Conservation (phyloP, 164 flowering plant genomes). For the Annona squamosa region DNA sequence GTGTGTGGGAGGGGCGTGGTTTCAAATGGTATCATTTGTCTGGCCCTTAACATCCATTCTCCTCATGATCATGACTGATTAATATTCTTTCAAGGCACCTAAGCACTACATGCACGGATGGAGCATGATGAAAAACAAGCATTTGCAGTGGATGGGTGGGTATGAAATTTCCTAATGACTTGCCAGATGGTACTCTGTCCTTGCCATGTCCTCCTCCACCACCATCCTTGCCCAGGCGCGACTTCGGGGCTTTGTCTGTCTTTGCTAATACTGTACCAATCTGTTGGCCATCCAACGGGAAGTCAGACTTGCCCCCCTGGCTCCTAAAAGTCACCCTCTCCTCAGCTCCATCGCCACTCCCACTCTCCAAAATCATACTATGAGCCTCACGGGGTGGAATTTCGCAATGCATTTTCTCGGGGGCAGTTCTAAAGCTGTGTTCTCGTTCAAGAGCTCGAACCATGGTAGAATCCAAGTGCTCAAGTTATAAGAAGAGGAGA, state of each 20-base stretch:
- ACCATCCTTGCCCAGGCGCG: constrained; percentile 17
- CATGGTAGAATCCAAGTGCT: constrained; percentile 22
- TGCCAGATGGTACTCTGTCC: constrained; percentile 23
- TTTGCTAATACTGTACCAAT: constrained; percentile 16
- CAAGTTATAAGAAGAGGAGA: background rate
- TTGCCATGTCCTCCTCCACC: constrained; percentile 10
- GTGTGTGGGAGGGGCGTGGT: too few relatives aligned
- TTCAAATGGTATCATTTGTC: too few relatives aligned
- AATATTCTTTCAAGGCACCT: too few relatives aligned
- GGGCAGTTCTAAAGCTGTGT: constrained; percentile 19
- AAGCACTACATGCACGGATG: background rate
- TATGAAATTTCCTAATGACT: background rate
- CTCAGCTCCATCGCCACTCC: constrained; percentile 16
- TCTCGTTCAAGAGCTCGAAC: constrained; percentile 31
- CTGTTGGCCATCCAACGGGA: constrained; percentile 14
- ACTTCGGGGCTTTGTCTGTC: constrained; percentile 20
- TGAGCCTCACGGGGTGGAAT: constrained; percentile 22
- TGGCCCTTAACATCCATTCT: too few relatives aligned
- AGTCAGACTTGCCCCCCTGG: constrained; percentile 7
- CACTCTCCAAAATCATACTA: constrained; percentile 23
- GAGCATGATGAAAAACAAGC: too few relatives aligned
- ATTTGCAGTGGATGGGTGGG: too few relatives aligned
- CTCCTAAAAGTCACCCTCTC: constrained; percentile 19
- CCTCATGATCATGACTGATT: too few relatives aligned
- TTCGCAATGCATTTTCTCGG: constrained; percentile 31